Conservation (phyloP, 129 eudicot genomes). For the Chrysanthemum lavandulifolium region DNA sequence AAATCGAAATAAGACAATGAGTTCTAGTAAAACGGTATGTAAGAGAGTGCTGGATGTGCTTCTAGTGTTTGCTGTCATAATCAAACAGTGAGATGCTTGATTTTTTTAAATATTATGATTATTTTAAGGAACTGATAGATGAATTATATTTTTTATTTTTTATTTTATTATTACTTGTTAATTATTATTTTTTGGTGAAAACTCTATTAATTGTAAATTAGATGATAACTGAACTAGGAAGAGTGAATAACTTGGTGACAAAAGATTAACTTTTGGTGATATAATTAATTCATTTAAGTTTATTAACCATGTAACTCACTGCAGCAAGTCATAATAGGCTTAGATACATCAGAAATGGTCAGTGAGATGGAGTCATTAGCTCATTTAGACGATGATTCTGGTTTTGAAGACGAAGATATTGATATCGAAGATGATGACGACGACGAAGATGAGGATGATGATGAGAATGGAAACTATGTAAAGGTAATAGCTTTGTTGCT, state of each 20-base stretch:
- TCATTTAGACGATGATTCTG: slow-evolving; percentile 52
- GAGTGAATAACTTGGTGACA: background rate
- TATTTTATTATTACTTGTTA: too few relatives aligned
- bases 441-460: slow-evolving; percentile 51
- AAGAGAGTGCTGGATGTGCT: background rate
- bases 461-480: slow-evolving; percentile 45
- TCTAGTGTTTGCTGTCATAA: background rate
- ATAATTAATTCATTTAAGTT: slow-evolving; percentile 10
- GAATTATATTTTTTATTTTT: too few relatives aligned
- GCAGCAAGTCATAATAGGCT: slow-evolving; percentile 92
- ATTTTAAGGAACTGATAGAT: background rate
- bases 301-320: slow-evolving; percentile 27
- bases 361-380: slow-evolving; percentile 60
- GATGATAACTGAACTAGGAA: background rate
- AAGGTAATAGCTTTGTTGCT: slow-evolving; percentile 35
- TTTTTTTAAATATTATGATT: background rate
- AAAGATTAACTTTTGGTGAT: background rate
- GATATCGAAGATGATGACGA: slow-evolving; percentile 54
- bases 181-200: too few relatives aligned
- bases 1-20: background rate
- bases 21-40: background rate
- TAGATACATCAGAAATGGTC: slow-evolving; percentile 74
- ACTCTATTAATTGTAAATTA: background rate
- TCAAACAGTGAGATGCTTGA: background rate
- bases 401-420: slow-evolving; percentile 62